These are phyloP conservation scores for Metschnikowia aberdeeniae DNA, from an alignment of 805 yeast genomes.

Conservation along the genomic window DNA sequence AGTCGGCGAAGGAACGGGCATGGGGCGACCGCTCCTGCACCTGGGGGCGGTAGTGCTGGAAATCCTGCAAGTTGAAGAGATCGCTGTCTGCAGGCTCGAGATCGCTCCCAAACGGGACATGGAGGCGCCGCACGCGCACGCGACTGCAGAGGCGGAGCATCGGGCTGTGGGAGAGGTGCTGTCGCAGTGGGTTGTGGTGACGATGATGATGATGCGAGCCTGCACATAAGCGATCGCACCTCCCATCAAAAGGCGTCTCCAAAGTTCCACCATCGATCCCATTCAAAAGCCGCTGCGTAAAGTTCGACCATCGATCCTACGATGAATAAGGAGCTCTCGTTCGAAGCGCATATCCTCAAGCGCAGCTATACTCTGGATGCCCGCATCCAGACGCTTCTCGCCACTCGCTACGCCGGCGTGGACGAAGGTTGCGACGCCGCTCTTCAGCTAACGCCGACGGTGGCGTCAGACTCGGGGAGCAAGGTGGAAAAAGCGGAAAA, in stretches of 20 bases:
- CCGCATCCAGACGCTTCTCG: constrained; percentile 39
- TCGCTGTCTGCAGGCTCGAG: constrained; percentile 30
- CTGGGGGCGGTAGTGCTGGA: constrained; percentile 33
- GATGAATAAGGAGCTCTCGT: no score
- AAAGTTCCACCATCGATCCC: no score
- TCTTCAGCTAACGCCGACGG: constrained; percentile 28
- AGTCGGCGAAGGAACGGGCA: neutral
- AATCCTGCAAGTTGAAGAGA: constrained; percentile 35
- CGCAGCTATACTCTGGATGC: constrained; percentile 38
- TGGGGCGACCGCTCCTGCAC: constrained; percentile 18
- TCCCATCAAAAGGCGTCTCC: no score
- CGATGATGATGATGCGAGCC: no score
- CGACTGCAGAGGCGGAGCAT: constrained; percentile 2
- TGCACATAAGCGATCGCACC: no score
- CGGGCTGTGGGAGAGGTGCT: no score
- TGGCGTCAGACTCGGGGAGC: constrained; percentile 17
- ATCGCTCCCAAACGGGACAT: constrained; percentile 40
- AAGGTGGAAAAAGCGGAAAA: constrained; percentile 10
- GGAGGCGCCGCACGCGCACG: neutral
- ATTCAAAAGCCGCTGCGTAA: no score
- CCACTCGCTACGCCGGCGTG: constrained; percentile 40
- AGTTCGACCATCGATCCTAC: no score
- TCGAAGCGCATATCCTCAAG: constrained; percentile 45
- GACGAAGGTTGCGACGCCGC: constrained; percentile 37
- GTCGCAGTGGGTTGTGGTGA: no score